A percentile compares a stretch with the other conserved stretches of the same genome.
Conservation (phyloP, 2,329 filamentous ascomycete species). For the Penicillium paneum region DNA sequence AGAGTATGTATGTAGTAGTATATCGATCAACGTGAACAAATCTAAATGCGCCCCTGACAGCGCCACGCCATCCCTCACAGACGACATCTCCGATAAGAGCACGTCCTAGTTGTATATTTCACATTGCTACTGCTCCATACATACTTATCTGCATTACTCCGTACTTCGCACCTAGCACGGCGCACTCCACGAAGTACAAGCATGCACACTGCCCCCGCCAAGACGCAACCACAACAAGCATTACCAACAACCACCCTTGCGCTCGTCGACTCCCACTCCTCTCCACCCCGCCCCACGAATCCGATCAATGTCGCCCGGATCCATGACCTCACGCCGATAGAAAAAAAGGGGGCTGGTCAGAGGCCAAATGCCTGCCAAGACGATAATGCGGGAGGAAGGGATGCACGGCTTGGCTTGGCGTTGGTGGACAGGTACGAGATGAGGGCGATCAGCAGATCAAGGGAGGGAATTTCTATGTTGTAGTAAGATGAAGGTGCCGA, state of each 20-base stretch:
- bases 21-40: neutral
- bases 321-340: neutral
- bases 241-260: constrained; percentile 13
- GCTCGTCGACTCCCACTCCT: constrained; percentile 1
- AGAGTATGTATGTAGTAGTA: neutral
- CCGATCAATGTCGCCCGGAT: neutral
- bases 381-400: constrained; percentile 28
- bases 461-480: constrained; percentile 3
- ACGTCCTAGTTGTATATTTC: neutral
- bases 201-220: constrained; percentile 19
- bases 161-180: too few relatives aligned
- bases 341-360: constrained; percentile 5
- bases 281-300: constrained; percentile 13
- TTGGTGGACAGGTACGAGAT: constrained; percentile 4
- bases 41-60: constrained; percentile 1
- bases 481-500: too few relatives aligned
- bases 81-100: neutral
- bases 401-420: constrained; percentile 31
- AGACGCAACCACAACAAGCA: constrained; percentile 11
- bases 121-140: neutral
- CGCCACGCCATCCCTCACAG: neutral
- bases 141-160: neutral
- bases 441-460: constrained; percentile 17
- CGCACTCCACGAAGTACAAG: neutral
- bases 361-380: constrained; percentile 20